A percentile compares a stretch with the other conserved stretches of the same genome.
These are phyloP conservation scores for Penicillium sclerotiorum DNA, from an alignment of 2,329 filamentous ascomycete species.

Conservation along the genomic window DNA sequence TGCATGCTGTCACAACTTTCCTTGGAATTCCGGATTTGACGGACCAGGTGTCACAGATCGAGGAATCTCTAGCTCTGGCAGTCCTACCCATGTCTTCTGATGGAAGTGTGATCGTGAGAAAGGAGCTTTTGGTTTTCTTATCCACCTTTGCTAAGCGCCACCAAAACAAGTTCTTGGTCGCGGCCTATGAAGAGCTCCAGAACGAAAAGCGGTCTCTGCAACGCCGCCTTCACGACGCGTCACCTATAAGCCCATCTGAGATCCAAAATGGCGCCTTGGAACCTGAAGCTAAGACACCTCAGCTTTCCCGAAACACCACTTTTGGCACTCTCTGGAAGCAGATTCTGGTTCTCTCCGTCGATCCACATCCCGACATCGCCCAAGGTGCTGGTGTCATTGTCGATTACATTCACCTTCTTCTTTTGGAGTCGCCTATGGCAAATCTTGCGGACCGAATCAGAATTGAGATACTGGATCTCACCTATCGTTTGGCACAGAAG, in stretches of 20 bases:
- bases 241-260: slow-evolving; percentile 22
- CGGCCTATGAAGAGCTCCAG: slow-evolving; percentile 84
- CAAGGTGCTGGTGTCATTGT: slow-evolving; percentile 81
- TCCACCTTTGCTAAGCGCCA: slow-evolving; percentile 90
- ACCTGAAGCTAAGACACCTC: slow-evolving; percentile 32
- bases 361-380: slow-evolving; percentile 92
- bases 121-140: slow-evolving; percentile 90
- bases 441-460: slow-evolving; percentile 70
- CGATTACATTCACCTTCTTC: slow-evolving; percentile 77
- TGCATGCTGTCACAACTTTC: slow-evolving; percentile 92
- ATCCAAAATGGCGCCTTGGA: slow-evolving; percentile 24
- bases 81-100: slow-evolving; percentile 91
- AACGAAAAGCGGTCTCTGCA: slow-evolving; percentile 76
- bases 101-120: slow-evolving; percentile 90
- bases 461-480: slow-evolving; percentile 59
- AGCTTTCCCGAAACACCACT: slow-evolving; percentile 78
- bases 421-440: slow-evolving; percentile 77
- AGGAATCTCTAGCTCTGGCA: slow-evolving; percentile 86
- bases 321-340: slow-evolving; percentile 96
- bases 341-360: slow-evolving; percentile 83
- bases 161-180: slow-evolving; percentile 87
- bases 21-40: slow-evolving; percentile 91
- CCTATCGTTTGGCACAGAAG: slow-evolving; percentile 38
- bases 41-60: slow-evolving; percentile 84
- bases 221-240: slow-evolving; percentile 48